A percentile compares a stretch with the other conserved stretches of the same genome.
Evolutionary conservation across 768 basidiomycete genomes (phyloP).

Genomic region (Lentinula sp.): DNA sequence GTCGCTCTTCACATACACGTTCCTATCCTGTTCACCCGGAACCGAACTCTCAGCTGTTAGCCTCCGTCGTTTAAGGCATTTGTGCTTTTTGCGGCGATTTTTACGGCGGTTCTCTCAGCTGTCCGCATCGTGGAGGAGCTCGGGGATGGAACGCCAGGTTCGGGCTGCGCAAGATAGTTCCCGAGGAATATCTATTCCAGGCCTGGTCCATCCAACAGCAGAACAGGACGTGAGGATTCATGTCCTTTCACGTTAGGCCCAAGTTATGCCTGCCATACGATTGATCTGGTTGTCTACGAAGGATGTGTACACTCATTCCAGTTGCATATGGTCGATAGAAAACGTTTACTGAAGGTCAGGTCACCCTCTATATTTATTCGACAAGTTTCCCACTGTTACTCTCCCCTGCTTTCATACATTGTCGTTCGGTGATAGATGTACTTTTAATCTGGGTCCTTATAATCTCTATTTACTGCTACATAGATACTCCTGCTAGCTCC

Average conservation of each 20-base stretch:
- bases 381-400: neutral
- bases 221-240: neutral
- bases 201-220: neutral
- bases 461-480: neutral
- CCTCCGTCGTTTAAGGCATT: neutral
- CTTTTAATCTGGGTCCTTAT: neutral
- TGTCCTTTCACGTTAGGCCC: neutral
- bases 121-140: neutral
- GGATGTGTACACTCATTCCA: neutral
- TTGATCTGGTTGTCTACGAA: neutral
- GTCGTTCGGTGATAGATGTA: constrained; percentile 3
- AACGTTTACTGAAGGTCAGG: neutral
- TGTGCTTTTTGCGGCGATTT: neutral
- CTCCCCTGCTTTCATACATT: constrained; percentile 1
- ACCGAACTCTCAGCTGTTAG: neutral
- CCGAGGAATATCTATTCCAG: neutral
- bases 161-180: neutral
- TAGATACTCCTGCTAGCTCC: constrained; percentile 1
- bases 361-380: neutral
- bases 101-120: neutral
- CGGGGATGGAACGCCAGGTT: neutral
- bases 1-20: neutral
- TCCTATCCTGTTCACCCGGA: neutral
- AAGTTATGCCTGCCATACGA: neutral
- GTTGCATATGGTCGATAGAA: neutral